Evolutionary conservation across 176 grass and related monocot species (phyloP).

Genomic region (Juncus inflexus): DNA sequence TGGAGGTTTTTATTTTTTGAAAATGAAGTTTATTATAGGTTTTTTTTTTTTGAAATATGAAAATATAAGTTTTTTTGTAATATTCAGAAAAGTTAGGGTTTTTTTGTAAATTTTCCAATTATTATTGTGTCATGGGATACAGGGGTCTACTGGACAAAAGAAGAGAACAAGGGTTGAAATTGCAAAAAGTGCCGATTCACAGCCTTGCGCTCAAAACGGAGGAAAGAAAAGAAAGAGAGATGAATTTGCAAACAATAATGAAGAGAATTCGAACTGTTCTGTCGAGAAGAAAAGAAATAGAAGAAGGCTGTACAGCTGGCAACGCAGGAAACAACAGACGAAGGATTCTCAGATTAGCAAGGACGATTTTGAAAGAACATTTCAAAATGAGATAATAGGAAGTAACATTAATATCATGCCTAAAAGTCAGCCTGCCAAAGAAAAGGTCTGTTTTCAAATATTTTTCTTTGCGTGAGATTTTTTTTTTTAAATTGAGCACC

Average conservation of each 20-base stretch:
- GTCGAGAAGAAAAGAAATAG: background rate
- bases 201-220: background rate
- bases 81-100: too few species aligned
- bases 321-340: constrained; percentile 18
- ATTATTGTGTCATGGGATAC: too few species aligned
- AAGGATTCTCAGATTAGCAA: constrained; percentile 11
- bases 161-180: background rate
- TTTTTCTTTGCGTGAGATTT: background rate
- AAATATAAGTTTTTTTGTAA: too few species aligned
- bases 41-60: too few species aligned
- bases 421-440: constrained; percentile 11
- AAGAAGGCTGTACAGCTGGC: constrained; percentile 22
- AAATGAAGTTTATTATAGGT: too few species aligned
- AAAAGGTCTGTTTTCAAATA: constrained; percentile 11
- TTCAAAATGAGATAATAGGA: too few species aligned
- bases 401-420: too few species aligned
- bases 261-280: too few species aligned
- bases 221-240: constrained; percentile 10
- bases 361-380: too few species aligned
- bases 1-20: too few species aligned
- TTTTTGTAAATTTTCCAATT: too few species aligned
- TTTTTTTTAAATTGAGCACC: background rate
- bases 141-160: too few species aligned
- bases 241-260: constrained; percentile 1
- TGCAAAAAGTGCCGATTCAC: background rate